Evolutionary conservation across 73 alveolate genomes (phyloP).

Genomic region (Halteria grandinella): DNA sequence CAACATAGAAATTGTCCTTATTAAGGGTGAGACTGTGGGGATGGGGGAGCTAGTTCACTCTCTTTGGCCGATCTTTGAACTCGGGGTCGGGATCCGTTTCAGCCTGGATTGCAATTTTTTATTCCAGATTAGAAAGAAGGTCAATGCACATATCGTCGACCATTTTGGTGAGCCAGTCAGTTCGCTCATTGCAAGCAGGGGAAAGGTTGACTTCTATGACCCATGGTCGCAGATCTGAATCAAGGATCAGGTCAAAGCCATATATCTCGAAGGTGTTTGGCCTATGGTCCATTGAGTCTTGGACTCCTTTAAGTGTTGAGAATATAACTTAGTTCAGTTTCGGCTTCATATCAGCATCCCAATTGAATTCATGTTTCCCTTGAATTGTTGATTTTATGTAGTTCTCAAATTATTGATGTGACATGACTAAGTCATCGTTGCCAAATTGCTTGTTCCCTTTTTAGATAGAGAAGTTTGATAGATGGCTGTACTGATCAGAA

Average conservation of each 20-base stretch:
- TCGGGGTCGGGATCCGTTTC: conserved; percentile 60
- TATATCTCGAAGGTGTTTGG: conserved; percentile 89
- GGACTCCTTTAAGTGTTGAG: conserved; percentile 65
- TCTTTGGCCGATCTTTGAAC: conserved; percentile 34
- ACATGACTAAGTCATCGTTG: conserved; percentile 37
- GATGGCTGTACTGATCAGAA: conserved; percentile 70
- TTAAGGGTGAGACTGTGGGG: conserved; percentile 10
- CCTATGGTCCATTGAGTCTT: conserved; percentile 69
- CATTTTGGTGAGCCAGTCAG: conserved; percentile 82
- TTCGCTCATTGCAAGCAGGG: conserved; percentile 89
- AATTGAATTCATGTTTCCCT: neutral
- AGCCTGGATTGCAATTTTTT: neutral
- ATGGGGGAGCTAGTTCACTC: conserved; percentile 10
- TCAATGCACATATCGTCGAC: conserved; percentile 72
- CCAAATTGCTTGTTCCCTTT: conserved; percentile 33
- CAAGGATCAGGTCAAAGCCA: conserved; percentile 94
- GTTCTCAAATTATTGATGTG: neutral
- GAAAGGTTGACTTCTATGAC: conserved; percentile 82
- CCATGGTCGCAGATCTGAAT: conserved; percentile 83
- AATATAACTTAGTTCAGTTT: conserved; percentile 53
- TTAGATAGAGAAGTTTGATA: conserved; percentile 78
- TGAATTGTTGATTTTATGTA: neutral
- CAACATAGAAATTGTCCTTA: conserved; percentile 32
- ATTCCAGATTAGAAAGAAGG: conserved; percentile 17
- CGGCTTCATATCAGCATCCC: conserved; percentile 34